Evolutionary conservation across 2,329 filamentous ascomycete species (phyloP).

Genomic region (Colletotrichum orbiculare): DNA sequence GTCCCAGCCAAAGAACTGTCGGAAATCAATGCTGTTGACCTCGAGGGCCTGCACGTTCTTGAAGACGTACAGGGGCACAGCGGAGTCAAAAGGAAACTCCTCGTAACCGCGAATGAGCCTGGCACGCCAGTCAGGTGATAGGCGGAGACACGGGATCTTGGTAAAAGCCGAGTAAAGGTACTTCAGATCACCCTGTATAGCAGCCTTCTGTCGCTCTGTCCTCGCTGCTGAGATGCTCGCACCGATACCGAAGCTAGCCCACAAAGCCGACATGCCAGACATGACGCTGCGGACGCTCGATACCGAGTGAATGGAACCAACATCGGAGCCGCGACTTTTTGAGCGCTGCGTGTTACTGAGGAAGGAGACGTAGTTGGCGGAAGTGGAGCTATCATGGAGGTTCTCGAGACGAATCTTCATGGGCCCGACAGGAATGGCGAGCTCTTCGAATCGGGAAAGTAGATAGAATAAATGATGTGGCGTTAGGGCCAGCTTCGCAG

Average conservation of each 20-base stretch:
- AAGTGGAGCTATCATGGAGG: constrained; percentile 86
- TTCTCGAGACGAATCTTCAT: constrained; percentile 98
- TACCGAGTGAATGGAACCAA: constrained; percentile 92
- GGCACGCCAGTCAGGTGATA: constrained; percentile 93
- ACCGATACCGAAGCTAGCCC: constrained; percentile 87
- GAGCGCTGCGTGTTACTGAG: constrained; percentile 84
- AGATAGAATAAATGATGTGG: constrained; percentile 98
- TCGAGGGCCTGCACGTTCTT: constrained; percentile 96
- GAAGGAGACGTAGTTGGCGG: constrained; percentile 96
- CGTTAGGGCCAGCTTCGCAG: constrained; percentile 90
- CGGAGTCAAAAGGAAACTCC: constrained; percentile 97
- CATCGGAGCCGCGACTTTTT: constrained; percentile 82
- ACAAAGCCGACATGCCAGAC: constrained; percentile 94
- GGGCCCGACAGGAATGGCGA: constrained; percentile 89
- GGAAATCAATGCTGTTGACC: constrained; percentile 94
- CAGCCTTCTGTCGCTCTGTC: constrained; percentile 89
- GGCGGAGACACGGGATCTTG: constrained; percentile 91
- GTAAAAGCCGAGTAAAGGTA: constrained; percentile 99
- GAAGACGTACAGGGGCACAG: constrained; percentile 95
- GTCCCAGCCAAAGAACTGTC: constrained; percentile 98
- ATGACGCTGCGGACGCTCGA: constrained; percentile 97
- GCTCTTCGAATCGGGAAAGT: constrained; percentile 92
- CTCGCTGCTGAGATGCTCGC: constrained; percentile 83
- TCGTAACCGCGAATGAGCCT: constrained; percentile 92
- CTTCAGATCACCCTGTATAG: constrained; percentile 87